Base-by-base conservation (phyloP, 805 yeast species). In the Candida ipomoeae region DNA sequence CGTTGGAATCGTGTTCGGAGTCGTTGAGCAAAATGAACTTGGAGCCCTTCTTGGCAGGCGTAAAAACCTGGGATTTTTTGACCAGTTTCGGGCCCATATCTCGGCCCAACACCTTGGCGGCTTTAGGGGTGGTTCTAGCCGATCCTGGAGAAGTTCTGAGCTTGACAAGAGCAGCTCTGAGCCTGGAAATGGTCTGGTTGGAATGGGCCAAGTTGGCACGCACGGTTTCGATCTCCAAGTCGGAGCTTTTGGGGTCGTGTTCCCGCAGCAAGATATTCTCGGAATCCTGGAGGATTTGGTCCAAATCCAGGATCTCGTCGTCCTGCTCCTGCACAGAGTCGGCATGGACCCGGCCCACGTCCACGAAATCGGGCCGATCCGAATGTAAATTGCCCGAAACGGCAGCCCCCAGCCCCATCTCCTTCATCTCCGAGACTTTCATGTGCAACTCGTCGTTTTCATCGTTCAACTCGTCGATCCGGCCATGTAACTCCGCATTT, bases 121-220 rank as follows among this genome's bases (percentile, higher is more conserved):
- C 45, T 35, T 37, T 41, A 39, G 56, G 55, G 6, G 58, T 56
- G 48, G 54, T 73, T 73, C 41, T 77, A 13, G 51, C 8, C 1
- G 58, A 40, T 10, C 65, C 60, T 10, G 58, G 45, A 2, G 40
- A 35, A 21, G 36, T 33, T 55, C 70, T 75, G 44, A 69, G 64
- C 61, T 79, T 81, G 52, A 78, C 62, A 8, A 81, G 59, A 2
- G 76, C 70, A 18, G 73, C 68, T 62, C 86, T 78, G 54, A 86
- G 71, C 57, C 78, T 83, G n/a, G 81, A 68, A 44, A 87, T 82
- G 2, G 82, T 78, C 53, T 77, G 74, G 58, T 84, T 81, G 4
- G 91, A 85, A 65, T 79, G 87, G 15, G 75, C 73, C 56, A 88
- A 72, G 21, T 87, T 83, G 0, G 85, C 77, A 54, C 78, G 75